Percentiles rank a stretch among this genome's conserved stretches.
phyloP scores from a whole-genome alignment of 2,329 filamentous ascomycete species.

The Claviceps quebecensis region DNA sequence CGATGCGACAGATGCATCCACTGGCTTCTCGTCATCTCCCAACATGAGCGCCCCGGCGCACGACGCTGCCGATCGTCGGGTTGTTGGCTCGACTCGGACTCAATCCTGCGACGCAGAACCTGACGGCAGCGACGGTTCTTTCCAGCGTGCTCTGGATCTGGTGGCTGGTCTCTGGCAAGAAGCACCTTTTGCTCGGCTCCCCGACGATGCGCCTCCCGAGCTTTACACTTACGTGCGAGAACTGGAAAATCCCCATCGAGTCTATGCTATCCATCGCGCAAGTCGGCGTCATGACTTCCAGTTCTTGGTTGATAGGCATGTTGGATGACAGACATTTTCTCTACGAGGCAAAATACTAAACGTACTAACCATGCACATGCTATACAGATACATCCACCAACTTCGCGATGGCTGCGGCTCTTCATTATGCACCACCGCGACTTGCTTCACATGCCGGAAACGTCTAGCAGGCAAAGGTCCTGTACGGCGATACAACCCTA shows the following conservation, averaged over 20 bases:
- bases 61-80: constrained; percentile 3
- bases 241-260: constrained; percentile 45
- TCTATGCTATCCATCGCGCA: constrained; percentile 47
- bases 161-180: constrained; percentile 47
- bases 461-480: constrained; percentile 52
- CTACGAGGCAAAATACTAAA: neutral
- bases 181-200: constrained; percentile 44
- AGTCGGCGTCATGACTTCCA: constrained; percentile 51
- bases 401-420: constrained; percentile 69
- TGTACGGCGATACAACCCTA: constrained; percentile 63
- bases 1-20: constrained; percentile 3
- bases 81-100: constrained; percentile 1
- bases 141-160: constrained; percentile 29
- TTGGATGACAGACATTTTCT: neutral
- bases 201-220: constrained; percentile 44
- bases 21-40: neutral
- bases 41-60: constrained; percentile 9
- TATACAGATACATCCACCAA: constrained; percentile 58
- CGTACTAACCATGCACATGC: neutral
- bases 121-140: constrained; percentile 4
- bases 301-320: constrained; percentile 51
- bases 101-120: neutral
- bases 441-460: constrained; percentile 67
- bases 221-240: constrained; percentile 40
- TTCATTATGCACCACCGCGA: constrained; percentile 54